Percentiles rank a stretch among this genome's conserved stretches.
These are phyloP conservation scores for Aspergillus cristatus DNA, from an alignment of 495 filamentous ascomycete species.

Conservation along the genomic window DNA sequence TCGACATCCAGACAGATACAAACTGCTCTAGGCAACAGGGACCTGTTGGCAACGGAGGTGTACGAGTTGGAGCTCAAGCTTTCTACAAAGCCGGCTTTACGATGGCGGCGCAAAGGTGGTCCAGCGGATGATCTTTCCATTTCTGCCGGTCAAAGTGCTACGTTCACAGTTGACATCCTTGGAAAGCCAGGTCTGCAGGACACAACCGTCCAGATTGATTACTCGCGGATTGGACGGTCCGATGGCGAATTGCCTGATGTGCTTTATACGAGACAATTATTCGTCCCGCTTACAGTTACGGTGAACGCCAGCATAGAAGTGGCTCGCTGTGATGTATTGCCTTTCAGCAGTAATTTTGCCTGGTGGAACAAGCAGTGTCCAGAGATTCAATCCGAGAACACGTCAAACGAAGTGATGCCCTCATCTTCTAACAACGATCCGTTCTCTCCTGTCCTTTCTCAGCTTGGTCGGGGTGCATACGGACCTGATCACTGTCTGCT, in stretches of 20 bases:
- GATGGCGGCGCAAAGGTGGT: slow-evolving; percentile 46
- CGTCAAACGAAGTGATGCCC: slow-evolving; percentile 1
- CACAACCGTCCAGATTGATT: slow-evolving; percentile 75
- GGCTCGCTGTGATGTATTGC: slow-evolving; percentile 66
- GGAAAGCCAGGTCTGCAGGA: slow-evolving; percentile 81
- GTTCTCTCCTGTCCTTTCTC: slow-evolving; percentile 33
- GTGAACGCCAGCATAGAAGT: slow-evolving; percentile 86
- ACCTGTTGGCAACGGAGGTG: slow-evolving; percentile 64
- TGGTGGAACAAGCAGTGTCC: slow-evolving; percentile 35
- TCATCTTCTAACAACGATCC: slow-evolving; percentile 18
- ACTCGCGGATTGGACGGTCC: slow-evolving; percentile 58
- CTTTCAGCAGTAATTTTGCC: slow-evolving; percentile 51
- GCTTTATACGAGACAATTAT: slow-evolving; percentile 79
- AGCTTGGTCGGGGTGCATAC: slow-evolving; percentile 28
- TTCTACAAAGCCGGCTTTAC: slow-evolving; percentile 63
- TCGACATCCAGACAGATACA: slow-evolving; percentile 73
- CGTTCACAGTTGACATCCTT: slow-evolving; percentile 73
- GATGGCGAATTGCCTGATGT: slow-evolving; percentile 54
- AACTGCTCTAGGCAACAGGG: slow-evolving; percentile 61
- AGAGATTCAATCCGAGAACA: slow-evolving; percentile 2
- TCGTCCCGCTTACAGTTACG: slow-evolving; percentile 74
- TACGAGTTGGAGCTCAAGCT: slow-evolving; percentile 79
- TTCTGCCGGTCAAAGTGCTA: slow-evolving; percentile 55
- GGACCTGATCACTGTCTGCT: slow-evolving; percentile 66
- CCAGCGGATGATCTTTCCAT: slow-evolving; percentile 46